Evolutionary conservation across 139 green algal species (phyloP), one percentile per base, ranked within the genome.

Genomic region (Coelastrella sp.): DNA sequence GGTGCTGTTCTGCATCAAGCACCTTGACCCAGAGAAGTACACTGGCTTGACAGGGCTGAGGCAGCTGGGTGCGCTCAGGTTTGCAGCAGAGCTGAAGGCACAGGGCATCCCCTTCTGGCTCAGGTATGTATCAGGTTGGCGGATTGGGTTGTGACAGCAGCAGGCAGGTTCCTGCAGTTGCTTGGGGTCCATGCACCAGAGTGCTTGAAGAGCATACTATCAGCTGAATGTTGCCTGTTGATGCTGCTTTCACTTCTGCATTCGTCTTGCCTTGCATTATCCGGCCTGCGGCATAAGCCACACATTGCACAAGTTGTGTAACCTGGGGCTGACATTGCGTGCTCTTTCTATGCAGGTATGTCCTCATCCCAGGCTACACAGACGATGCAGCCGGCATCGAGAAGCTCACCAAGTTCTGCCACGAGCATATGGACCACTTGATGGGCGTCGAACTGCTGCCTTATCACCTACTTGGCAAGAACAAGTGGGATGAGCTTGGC

Each of bases 1-100:
- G 71, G 95, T 93, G 56, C 91, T 97, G 54, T 94, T 96, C 47
- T 97, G 95, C 92, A 94, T 96, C 89, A 97, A 97, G 68, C 81
- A 90, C 79, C 85, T 95, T 11, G 87, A 94, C 79, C 90, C 90
- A 5, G 73, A 83, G 22, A 93, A 92, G 80, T 93, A 93, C 87
- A 60, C 79, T 22, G 59, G 7, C 17, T 76, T 92, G 5, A 89
- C 93, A 83, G 94, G 94, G 13, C 71, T 94, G 66, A 92, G 93
- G 61, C 92, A 93, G 90, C 23, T n/a, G 4, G 90, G 89, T 59
- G 91, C 93, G 22, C 91, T 97, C 47, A 79, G 83, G 10, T 97
- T 97, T 88, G 93, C 93, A 16, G 87, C 85, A 3, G 92, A 96
- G 90, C 76, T 96, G 71, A 91, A 92, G 71, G 78, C 73, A 56